phyloP scores from a whole-genome alignment of 495 filamentous ascomycete genomes.

The Lophiotrema nucula region DNA sequence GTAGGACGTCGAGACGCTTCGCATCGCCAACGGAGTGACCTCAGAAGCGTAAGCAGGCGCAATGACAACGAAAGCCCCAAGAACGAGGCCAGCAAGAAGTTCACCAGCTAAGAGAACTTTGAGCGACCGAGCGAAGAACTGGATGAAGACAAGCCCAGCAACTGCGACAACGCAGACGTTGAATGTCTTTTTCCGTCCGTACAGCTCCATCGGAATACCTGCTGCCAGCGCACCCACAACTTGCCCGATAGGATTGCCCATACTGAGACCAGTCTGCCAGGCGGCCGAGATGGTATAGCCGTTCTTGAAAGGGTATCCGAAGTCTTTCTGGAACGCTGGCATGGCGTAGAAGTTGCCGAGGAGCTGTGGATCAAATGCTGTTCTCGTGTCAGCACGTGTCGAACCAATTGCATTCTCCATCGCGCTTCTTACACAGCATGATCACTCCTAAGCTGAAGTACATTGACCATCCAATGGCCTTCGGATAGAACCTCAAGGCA shows the following conservation, averaged over 20 bases:
- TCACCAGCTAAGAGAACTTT: constrained; percentile 43
- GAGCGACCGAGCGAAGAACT: constrained; percentile 49
- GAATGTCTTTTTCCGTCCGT: constrained; percentile 40
- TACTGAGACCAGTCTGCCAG: constrained; percentile 40
- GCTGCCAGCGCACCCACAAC: constrained; percentile 39
- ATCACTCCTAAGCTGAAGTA: constrained; percentile 35
- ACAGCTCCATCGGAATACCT: constrained; percentile 41
- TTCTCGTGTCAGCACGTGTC: too few relatives aligned
- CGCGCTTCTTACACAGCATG: constrained; percentile 32
- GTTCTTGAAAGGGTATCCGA: constrained; percentile 39
- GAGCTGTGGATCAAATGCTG: constrained; percentile 32
- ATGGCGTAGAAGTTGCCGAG: constrained; percentile 41
- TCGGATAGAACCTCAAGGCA: constrained; percentile 26
- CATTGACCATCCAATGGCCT: constrained; percentile 31
- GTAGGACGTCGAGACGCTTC: constrained; percentile 48
- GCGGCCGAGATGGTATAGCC: constrained; percentile 36
- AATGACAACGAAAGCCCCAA: constrained; percentile 40
- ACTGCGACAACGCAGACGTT: constrained; percentile 40
- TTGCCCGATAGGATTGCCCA: constrained; percentile 42
- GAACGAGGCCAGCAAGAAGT: constrained; percentile 38
- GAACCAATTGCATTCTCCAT: too few relatives aligned
- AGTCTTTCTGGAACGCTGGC: constrained; percentile 39
- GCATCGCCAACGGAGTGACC: constrained; percentile 47
- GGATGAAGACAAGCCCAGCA: constrained; percentile 50
- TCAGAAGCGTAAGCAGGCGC: constrained; percentile 50